Evolutionary conservation across 2,329 filamentous ascomycete species (phyloP), one percentile per base, ranked within the genome.

Genomic region (Mycosphaerella sp.): DNA sequence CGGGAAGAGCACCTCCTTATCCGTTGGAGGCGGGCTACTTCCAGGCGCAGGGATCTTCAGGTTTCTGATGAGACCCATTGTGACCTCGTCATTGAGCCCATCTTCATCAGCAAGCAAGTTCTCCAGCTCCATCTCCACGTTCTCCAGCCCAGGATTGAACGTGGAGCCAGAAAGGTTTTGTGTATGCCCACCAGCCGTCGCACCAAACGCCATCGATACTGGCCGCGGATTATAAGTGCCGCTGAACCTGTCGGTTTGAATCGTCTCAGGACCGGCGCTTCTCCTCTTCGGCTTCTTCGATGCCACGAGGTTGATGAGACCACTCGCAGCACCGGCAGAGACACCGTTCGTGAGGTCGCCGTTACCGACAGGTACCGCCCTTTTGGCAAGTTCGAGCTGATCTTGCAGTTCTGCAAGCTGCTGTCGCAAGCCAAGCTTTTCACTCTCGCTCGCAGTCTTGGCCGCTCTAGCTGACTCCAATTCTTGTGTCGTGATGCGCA

Each of bases 1-100:
- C 34, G 93, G 93, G 85, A 98, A 98, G 49, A 98, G 80, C 21
- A 98, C 92, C 72, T 98, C 93, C 77, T 98, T 98, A 74, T 98
- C 93, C 14, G 90, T 95, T 9, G 93, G 92, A 50, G 91, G 86
- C 17, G 92, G 91, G 50, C 83, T 92, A 34, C 87, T 85, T 68
- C 84, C 88, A 44, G 93, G 92, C 9, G 86, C 84, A 17, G 93
- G 93, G 59, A 98, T 97, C 80, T 95, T 96, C 63, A 98, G 81
- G 70, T 96, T 96, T 69, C 87, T 85, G 71, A 98, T 97, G 57
- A 98, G 79, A 58, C 93, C 93, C 80, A 96, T 87, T 0, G 91
- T 93, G 48, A 98, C 90, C 75, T 98, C 93, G 65, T 97, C 91
- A 66, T 98, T 97, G 61, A 98, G 79, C 57, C 87, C 89, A 64